Evolutionary conservation across 257 asterid genomes (phyloP), one percentile per base, ranked within the genome.

Genomic region (Solanum virginianum): DNA sequence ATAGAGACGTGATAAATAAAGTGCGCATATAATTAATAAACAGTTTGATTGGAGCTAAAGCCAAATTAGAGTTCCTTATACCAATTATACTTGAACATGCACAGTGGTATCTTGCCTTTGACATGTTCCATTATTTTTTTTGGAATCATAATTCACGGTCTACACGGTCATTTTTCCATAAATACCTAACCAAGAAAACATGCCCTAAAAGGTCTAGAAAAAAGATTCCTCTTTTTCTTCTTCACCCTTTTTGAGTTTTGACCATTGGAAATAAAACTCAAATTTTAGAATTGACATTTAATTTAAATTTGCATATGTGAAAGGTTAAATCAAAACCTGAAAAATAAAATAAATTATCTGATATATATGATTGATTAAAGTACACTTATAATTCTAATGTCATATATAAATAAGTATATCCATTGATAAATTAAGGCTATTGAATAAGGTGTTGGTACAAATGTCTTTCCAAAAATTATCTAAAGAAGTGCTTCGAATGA

Each of bases 81-180:
- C 89, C 87, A 83, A 86, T 82, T 89, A 53, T 90, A 88, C 56
- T 63, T 83, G 83, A 91, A 65, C 93, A 93, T 74, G 77, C 84
- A 53, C 53, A 81, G 81, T 85, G 72, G 43, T 66, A 60, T 54
- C 84, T 56, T 80, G 72, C 49, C n/a, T 13, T 85, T 82, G 32
- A 62, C 65, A 83, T 84, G 88, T 80, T 81, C 80, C 82, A 3
- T 53, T 85, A 80, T 87, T 85, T 55, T 84, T 36, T 82, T 82
- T 65, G 75, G 32, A 69, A 60, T 51, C 68, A 83, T 68, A 63
- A 62, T 87, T 88, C 89, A 77, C 77, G 55, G 56, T 81, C 54
- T 54, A 24, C n/a, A 75, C 82, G 85, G 68, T 66, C 36, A 75
- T 24, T 84, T 90, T 87, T 87, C 93, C 85, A 80, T 68, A 54